Evolutionary conservation across 345 rosid genomes (phyloP), one percentile per base, ranked within the genome.

Genomic region (Melaleuca alternifolia): DNA sequence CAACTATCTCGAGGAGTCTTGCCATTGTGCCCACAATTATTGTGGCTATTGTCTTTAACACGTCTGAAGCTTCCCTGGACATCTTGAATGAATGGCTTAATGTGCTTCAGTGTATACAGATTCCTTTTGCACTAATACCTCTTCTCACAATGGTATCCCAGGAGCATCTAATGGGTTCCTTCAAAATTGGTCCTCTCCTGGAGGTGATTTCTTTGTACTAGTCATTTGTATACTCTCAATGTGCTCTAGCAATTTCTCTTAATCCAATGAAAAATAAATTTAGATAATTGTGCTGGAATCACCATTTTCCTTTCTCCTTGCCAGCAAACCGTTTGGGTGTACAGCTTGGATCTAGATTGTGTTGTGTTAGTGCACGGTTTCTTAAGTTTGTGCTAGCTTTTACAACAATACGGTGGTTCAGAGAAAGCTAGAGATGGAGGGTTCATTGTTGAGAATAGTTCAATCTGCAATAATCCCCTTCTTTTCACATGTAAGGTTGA

Each of bases 31-130:
- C 98, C 9, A 97, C 99, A 20, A 93, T 97, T 83, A 87, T 97
- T 46, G 96, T 97, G 1, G 97, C 99, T 56, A 82, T 95, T 8
- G 89, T 92, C 11, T 97, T 97, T 89, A 94, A 95, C 65, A 92
- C 94, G 21, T 95, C 98, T 6, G 98, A 96, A 90, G 94, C 93
- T 86, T 94, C 98, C 0, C 89, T 97, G 87, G 99, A 97, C 90
- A 85, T 94, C 87, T 84, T 97, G 88, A 97, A 96, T 88, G 99
- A 94, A 90, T 97, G 99, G 99, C 93, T 96, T n/a, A 97, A 97
- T 88, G 97, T 97, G 79, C 97, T 97, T 89, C 97, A 94, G 95
- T 97, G 99, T 41, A 90, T 97, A 89, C 99, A 97, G 89, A 97
- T 97, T 56, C 99, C 99, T 48, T 97, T 97, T 83, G 99, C 99